A percentile compares a stretch with the other conserved stretches of the same genome.
Evolutionary conservation across 768 basidiomycete species (phyloP).

Genomic region (Fistulinella prunicolor): DNA sequence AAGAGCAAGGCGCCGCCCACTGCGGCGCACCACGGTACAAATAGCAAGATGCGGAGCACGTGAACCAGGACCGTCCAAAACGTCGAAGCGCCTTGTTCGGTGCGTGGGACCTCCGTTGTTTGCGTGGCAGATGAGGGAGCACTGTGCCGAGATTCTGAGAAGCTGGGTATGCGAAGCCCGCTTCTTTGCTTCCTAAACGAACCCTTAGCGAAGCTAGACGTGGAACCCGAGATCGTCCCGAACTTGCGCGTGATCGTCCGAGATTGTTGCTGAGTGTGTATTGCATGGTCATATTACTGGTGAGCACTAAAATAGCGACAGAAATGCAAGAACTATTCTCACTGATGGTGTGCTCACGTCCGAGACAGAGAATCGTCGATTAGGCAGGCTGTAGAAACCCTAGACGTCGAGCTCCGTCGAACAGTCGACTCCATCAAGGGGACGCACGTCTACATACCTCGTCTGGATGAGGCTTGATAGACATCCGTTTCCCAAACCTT

Average conservation of each 20-base stretch:
- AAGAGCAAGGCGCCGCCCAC: conserved; percentile 34
- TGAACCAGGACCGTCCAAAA: not conserved
- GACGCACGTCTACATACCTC: conserved; percentile 19
- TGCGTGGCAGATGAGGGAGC: not conserved
- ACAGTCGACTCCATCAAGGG: not conserved
- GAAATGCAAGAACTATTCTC: not conserved
- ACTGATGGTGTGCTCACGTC: conserved; percentile 17
- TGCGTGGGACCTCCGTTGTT: not conserved
- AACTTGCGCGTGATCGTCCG: conserved; percentile 16
- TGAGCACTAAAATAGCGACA: not conserved
- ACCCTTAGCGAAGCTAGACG: conserved; percentile 5
- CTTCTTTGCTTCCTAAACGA: conserved; percentile 8
- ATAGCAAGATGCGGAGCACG: conserved; percentile 21
- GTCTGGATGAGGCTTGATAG: conserved; percentile 23
- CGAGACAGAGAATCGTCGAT: conserved; percentile 30
- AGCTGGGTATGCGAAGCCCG: conserved; percentile 13
- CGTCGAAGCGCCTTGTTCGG: not conserved
- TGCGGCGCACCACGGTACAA: conserved; percentile 36
- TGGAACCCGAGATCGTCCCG: conserved; percentile 27
- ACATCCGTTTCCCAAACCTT: conserved; percentile 30
- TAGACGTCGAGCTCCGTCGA: conserved; percentile 1
- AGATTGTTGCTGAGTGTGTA: not conserved
- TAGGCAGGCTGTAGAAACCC: conserved; percentile 29
- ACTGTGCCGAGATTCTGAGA: not conserved
- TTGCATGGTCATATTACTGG: not conserved